Base-by-base conservation (phyloP, 768 basidiomycete species). In the Phanerochaete sordida region DNA sequence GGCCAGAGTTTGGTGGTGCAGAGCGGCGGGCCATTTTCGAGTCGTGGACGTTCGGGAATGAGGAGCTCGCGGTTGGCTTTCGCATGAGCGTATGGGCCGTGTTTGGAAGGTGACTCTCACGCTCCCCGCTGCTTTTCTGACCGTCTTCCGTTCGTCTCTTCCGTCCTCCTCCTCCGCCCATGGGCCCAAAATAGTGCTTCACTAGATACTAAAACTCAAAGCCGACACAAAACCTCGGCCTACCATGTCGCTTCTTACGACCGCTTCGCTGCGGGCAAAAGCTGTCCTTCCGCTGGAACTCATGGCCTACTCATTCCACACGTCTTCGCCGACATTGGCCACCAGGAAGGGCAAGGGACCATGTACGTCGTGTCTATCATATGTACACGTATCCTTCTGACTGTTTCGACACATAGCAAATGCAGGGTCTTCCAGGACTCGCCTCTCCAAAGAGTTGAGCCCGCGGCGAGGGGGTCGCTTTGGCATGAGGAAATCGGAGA, bases 21-120 rank as follows among this genome's bases (percentile, higher is more conserved):
- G 76, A 69, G 64, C 90, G 89, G 62, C 90, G 88, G 64, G 90
- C 81, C 90, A 92, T 91, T 64, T 64, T 66, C 50, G 60, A 16
- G 49, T 56, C 19, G 45, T 58, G 58, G 54, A 16, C 24, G n/a
- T 39, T 30, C 52, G 50, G 43, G 54, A 54, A 48, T 46, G 50
- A 50, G 15, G 39, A 55, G 19, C 49, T 15, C 24, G 56, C 37
- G 27, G n/a, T 31, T 57, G 37, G 30, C 56, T 45, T 15, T 27
- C 31, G 56, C 13, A 35, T 35, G 13, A 13, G 33, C 33, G 30
- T 50, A n/a, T n/a, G n/a, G n/a, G 24, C 19, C 21, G 24, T 24
- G 13, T 45, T 4, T 21, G 50, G 50, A 51, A 21, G 50, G 19
- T 30, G 31, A 13, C n/a, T 51, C 50, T 13, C 50, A 51, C 50